These are phyloP conservation scores for Hypoxylon lienhwacheense DNA, from an alignment of 495 filamentous ascomycete species.

Conservation along the genomic window DNA sequence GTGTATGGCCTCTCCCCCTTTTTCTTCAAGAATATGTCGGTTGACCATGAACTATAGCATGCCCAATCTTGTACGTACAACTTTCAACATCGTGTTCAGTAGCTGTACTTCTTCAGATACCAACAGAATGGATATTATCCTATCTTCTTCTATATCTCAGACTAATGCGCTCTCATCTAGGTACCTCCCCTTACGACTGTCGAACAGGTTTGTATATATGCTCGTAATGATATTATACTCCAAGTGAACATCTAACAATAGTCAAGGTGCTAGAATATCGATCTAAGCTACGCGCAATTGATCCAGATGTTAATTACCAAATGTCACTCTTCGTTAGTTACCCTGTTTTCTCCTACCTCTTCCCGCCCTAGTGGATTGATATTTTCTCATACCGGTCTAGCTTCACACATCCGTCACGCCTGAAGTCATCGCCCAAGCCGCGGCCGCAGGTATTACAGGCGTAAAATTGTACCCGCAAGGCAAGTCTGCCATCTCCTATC, in stretches of 20 bases:
- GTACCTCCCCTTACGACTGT: slow-evolving; percentile 26
- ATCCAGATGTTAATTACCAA: slow-evolving; percentile 74
- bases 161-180: slow-evolving; percentile 6
- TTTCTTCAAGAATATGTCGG: background rate
- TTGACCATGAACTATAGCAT: slow-evolving; percentile 24
- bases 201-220: slow-evolving; percentile 17
- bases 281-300: slow-evolving; percentile 63
- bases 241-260: slow-evolving; percentile 60
- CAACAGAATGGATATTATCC: background rate
- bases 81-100: slow-evolving; percentile 13
- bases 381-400: slow-evolving; percentile 17
- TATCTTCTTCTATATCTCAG: background rate
- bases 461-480: slow-evolving; percentile 71
- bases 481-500: slow-evolving; percentile 17
- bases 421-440: slow-evolving; percentile 73
- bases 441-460: slow-evolving; percentile 62
- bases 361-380: background rate
- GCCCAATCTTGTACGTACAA: slow-evolving; percentile 52
- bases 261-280: slow-evolving; percentile 80
- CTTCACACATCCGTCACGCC: slow-evolving; percentile 73
- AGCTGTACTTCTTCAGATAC: background rate
- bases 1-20: slow-evolving; percentile 46
- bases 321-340: slow-evolving; percentile 76
- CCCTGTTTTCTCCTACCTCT: background rate
- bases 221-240: background rate